Base-by-base conservation (phyloP, 2,329 filamentous ascomycete species). In the Aspergillus versicolor region DNA sequence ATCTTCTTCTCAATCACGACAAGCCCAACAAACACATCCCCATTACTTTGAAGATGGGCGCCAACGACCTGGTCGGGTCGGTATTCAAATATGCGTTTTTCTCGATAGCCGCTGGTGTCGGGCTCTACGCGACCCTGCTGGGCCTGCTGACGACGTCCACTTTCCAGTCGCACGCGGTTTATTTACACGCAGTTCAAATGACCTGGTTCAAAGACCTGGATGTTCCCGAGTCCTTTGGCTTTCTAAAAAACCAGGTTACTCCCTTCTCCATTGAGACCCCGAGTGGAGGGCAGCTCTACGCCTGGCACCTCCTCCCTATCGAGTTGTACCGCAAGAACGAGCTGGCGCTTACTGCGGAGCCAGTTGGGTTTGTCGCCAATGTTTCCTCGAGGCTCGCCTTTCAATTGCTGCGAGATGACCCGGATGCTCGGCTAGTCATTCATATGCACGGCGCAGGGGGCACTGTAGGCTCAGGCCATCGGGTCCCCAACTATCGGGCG, bases 391-490 rank as follows among this genome's bases (percentile, higher is more conserved):
- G 71, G 1, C 51, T 75, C 0, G 68, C 69, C 5, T 82, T 83
- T 60, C 66, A 68, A 41, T 67, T 83, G 0, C 65, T 84, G 5
- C 74, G 71, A 5, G 74, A 79, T 40, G 77, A 81, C 53, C 77
- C 78, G 0, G 71, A 77, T 1, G 70, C 79, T 2, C 73, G 73
- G 2, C 61, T 82, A 4, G 72, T 82, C 0, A 68, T 83, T 5
- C 80, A 81, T 58, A 72, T 87, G 12, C 83, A 87, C 58, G 84
- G 58, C 12, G 84, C 83, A 1, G 79, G 73, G 8, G 84, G 84
- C 0, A 86, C 82, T 0, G 69, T 87, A 6, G 84, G 75, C 0
- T 85, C 81, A 2, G 81, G 82, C 0, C 83, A 78, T 67, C 72
- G 84, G 7, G 79, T 80, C 0, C 76, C 79, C 4, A 84, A 79